Percentiles rank a stretch among this genome's conserved stretches.
Evolutionary conservation across 257 asterid species (phyloP).

Genomic region (Gentiana macrophylla): DNA sequence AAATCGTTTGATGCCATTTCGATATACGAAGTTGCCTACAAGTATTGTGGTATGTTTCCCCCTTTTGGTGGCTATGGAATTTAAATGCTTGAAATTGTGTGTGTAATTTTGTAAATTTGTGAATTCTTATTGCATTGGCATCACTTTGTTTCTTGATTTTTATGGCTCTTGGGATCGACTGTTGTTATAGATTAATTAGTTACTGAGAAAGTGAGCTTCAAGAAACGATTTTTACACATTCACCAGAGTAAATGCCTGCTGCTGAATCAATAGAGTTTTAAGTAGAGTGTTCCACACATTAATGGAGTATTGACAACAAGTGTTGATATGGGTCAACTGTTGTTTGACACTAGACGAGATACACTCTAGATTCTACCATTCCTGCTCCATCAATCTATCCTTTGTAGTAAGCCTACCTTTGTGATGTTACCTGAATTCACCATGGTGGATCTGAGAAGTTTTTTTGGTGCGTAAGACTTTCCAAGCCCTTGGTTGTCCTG

Average conservation of each 20-base stretch:
- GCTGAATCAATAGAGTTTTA: no score
- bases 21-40: background rate
- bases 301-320: no score
- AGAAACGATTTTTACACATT: background rate
- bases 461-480: no score
- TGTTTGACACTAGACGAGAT: no score
- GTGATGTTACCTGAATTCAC: no score
- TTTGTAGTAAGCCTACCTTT: no score
- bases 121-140: background rate
- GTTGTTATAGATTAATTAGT: background rate
- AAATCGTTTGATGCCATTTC: background rate
- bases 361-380: no score
- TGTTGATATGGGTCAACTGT: no score
- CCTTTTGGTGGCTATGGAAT: background rate
- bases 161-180: background rate
- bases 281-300: background rate
- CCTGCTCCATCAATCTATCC: no score
- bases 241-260: no score
- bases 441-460: no score
- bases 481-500: no score
- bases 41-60: conserved; percentile 7
- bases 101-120: background rate
- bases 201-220: background rate
- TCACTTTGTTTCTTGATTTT: background rate
- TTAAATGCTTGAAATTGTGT: background rate